Evolutionary conservation across 1,284 basidiomycete species (phyloP), one percentile per base, ranked within the genome.

Genomic region (Heliocybe sulcata): DNA sequence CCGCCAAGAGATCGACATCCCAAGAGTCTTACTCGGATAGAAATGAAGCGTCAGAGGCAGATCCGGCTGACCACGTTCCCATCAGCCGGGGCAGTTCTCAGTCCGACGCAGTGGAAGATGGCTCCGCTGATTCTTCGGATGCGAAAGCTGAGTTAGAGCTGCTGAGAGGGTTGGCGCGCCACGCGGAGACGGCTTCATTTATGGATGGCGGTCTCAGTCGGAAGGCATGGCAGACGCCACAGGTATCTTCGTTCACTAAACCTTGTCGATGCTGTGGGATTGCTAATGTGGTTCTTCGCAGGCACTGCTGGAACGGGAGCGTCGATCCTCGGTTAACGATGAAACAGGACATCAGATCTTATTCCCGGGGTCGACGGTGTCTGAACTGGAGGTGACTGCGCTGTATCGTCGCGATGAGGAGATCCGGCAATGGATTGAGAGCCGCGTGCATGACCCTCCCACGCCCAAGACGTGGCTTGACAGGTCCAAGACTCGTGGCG

Each of bases 261-360:
- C 47, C 12, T n/a, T 49, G n/a, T n/a, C n/a, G n/a, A n/a, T n/a
- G 42, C 42, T 25, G 25, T 58, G 27, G 53, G 38, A 33, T 48
- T n/a, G 29, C 57, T 52, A 48, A 19, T n/a, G 22, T 12, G 49
- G n/a, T 51, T 49, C 33, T 23, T 35, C 25, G 3, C 20, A 49
- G 47, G 47, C 22, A 22, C 14, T 49, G 22, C n/a, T 29, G 23
- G 23, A 49, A 25, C 22, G 22, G 6, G 27, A 29, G 23, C 12
- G 14, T 29, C 59, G 50, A 8, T 60, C 64, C 16, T 71, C 73
- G 8, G 62, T 66, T 1, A 85, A 90, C 64, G 87, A 88, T 61
- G 80, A 84, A 65, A 62, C 80, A 19, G 86, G 83, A 1, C 70
- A 81, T 58, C 59, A 62, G 12, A 69, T 75, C 54, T 61, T 90